Conservation (phyloP, 331 rosid species). For the Arachis monticola region DNA sequence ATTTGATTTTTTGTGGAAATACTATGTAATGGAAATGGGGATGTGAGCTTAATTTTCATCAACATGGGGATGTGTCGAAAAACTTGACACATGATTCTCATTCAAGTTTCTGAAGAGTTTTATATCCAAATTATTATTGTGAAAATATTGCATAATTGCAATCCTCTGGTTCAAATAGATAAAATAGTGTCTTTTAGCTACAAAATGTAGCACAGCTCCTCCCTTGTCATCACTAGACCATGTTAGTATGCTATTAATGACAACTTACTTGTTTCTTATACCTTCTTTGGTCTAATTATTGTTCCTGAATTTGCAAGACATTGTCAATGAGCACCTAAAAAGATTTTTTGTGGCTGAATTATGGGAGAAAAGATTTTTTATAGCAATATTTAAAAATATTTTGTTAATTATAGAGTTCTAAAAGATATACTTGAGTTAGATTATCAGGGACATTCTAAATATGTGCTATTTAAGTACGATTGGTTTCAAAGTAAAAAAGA, state of each 20-base stretch:
- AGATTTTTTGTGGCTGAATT: conserved; percentile 91
- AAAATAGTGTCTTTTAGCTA: not conserved
- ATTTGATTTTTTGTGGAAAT: too few relatives aligned
- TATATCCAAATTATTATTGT: not conserved
- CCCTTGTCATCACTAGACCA: not conserved
- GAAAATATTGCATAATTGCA: too few relatives aligned
- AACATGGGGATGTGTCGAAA: not conserved
- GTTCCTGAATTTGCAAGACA: conserved; percentile 62
- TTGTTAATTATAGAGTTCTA: too few relatives aligned
- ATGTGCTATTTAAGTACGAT: too few relatives aligned
- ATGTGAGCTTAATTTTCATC: not conserved
- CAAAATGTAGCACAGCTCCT: not conserved
- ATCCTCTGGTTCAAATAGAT: too few relatives aligned
- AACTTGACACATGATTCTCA: not conserved
- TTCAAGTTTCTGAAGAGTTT: not conserved
- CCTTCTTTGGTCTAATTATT: conserved; percentile 32
- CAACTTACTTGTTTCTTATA: conserved; percentile 27
- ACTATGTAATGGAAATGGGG: not conserved
- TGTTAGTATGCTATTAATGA: not conserved
- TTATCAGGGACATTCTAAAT: too few relatives aligned
- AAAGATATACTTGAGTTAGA: too few relatives aligned
- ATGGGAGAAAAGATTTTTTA: conserved; percentile 88
- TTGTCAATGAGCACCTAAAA: conserved; percentile 94
- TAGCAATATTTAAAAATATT: too few relatives aligned
- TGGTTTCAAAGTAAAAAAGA: too few relatives aligned